phyloP scores from a whole-genome alignment of 2,329 filamentous ascomycete genomes.

The Myriosclerotinia curreyana region DNA sequence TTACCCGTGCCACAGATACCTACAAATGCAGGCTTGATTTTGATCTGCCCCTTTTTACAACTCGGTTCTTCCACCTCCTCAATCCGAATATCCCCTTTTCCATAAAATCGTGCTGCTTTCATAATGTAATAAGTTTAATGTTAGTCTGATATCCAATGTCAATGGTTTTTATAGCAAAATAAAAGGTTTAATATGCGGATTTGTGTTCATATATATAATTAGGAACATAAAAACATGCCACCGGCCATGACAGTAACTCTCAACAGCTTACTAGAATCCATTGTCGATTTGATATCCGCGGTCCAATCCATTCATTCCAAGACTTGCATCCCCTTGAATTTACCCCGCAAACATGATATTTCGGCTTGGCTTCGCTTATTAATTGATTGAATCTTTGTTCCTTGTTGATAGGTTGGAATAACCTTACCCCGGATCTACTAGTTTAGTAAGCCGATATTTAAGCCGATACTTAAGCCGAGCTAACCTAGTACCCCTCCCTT shows the following conservation, averaged over 20 bases:
- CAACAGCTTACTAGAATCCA: too few relatives aligned
- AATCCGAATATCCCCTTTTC: constrained; percentile 53
- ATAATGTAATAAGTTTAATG: not conserved
- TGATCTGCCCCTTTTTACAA: constrained; percentile 51
- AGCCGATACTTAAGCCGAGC: too few relatives aligned
- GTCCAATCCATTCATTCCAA: not conserved
- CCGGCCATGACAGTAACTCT: too few relatives aligned
- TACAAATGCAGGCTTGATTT: constrained; percentile 47
- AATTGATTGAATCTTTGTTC: too few relatives aligned
- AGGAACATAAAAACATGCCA: too few relatives aligned
- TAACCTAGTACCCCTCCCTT: too few relatives aligned
- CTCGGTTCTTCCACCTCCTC: constrained; percentile 49
- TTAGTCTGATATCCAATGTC: not conserved
- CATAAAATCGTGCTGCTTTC: constrained; percentile 51
- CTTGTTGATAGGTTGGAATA: too few relatives aligned
- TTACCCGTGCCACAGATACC: constrained; percentile 51
- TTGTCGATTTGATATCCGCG: not conserved
- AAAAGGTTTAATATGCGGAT: not conserved
- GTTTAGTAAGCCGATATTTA: too few relatives aligned
- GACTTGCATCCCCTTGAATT: not conserved
- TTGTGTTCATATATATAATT: not conserved
- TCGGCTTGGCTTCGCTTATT: too few relatives aligned
- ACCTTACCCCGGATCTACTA: too few relatives aligned
- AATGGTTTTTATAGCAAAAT: not conserved
- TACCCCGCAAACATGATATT: too few relatives aligned